Evolutionary conservation across 192 early-diverging fungal genomes (phyloP), one percentile per base, ranked within the genome.

Genomic region (Pilaira anomala): DNA sequence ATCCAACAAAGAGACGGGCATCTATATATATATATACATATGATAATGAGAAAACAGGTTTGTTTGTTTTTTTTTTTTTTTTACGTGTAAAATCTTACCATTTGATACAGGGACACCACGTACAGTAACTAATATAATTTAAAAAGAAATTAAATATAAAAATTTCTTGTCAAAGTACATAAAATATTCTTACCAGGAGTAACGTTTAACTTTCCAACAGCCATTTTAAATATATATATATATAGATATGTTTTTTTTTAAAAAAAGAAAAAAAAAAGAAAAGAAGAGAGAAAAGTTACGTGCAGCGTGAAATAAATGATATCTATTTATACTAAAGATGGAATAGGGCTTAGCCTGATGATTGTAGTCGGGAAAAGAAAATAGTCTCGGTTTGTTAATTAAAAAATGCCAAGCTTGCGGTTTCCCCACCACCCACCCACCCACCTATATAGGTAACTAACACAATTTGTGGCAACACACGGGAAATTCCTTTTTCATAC

Each of bases 1-100:
- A 69, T 7, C 73, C 67, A 40, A 75, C 24, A 51, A 69, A 75
- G n/a, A 65, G 58, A 16, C 49, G n/a, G 14, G 52, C 36, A 55
- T 63, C 67, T 69, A 48, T 28, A 8, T 24, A 29, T 51, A 48
- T 30, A 8, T 13, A 39, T 19, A 24, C 39, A 24, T 19, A 2
- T 19, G 22, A 25, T 16, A 9, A 41, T 26, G 16, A 63, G 14
- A 22, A 8, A 16, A 22, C 13, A 30, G n/a, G 2, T 33, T 12
- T 16, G 28, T 54, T 8, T 30, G 8, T 24, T 1, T 26, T 26
- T 36, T 36, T 18, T 45, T 48, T n/a, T 50, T 50, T 14, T 7
- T 62, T 42, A 50, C 30, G n/a, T 42, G 12, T 51, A 33, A 50
- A 39, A 26, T n/a, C 4, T 28, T 54, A 54, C 52, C 52, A 26